phyloP scores from a whole-genome alignment of 371 early-diverging fungal species.

The Zychaea mexicana region DNA sequence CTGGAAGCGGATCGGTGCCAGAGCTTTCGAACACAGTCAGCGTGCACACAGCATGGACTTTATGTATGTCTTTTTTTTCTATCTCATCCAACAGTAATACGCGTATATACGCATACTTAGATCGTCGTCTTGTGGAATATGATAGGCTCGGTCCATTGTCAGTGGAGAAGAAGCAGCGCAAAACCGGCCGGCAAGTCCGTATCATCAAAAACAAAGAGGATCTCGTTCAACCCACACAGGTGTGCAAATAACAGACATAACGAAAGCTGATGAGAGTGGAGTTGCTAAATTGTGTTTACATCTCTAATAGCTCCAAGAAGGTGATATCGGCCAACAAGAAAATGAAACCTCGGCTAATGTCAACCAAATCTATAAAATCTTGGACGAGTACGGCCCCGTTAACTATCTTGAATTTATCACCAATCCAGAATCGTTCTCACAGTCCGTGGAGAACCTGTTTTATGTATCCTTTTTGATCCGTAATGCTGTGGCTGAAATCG shows the following conservation, averaged over 20 bases:
- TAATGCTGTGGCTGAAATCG: conserved; percentile 80
- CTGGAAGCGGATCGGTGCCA: conserved; percentile 69
- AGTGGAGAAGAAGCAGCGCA: conserved; percentile 61
- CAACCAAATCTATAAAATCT: conserved; percentile 57
- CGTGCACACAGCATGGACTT: conserved; percentile 71
- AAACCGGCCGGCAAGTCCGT: conserved; percentile 27
- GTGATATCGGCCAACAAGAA: conserved; percentile 77
- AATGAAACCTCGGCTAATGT: conserved; percentile 91
- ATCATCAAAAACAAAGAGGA: conserved; percentile 47
- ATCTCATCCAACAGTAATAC: not conserved
- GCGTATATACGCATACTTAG: not conserved
- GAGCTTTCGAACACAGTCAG: conserved; percentile 55
- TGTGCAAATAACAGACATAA: conserved; percentile 9
- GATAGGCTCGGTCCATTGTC: conserved; percentile 71
- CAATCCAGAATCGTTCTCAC: conserved; percentile 90
- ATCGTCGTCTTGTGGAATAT: not conserved
- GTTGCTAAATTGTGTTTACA: not conserved
- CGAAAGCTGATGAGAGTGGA: not conserved
- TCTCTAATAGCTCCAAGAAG: conserved; percentile 63
- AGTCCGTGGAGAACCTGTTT: conserved; percentile 95
- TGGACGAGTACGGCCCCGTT: conserved; percentile 64
- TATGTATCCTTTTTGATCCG: conserved; percentile 90
- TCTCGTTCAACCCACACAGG: conserved; percentile 38
- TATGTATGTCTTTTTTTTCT: conserved; percentile 51
- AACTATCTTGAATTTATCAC: conserved; percentile 86